These are phyloP conservation scores for Solanum bulbocastanum DNA, from an alignment of 257 asterid genomes.

Conservation along the genomic window DNA sequence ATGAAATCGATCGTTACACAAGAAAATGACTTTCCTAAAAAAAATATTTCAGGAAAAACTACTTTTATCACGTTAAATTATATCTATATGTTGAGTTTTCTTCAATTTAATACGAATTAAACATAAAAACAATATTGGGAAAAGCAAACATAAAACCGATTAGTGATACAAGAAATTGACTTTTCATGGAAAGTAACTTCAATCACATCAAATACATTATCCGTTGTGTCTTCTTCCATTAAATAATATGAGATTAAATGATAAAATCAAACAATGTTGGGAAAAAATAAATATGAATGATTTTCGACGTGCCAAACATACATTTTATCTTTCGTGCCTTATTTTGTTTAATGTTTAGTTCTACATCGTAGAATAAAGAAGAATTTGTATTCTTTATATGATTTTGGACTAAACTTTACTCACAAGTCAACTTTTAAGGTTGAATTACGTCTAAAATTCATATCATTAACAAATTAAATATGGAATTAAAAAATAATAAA, in stretches of 20 bases:
- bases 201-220: not conserved
- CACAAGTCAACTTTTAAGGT: too few species aligned
- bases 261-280: not conserved
- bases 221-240: not conserved
- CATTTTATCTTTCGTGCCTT: not conserved
- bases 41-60: not conserved
- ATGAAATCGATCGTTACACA: not conserved
- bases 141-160: not conserved
- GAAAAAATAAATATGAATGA: not conserved
- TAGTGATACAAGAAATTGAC: not conserved
- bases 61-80: rapidly evolving
- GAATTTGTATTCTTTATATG: not conserved
- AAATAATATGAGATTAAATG: not conserved
- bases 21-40: not conserved
- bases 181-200: not conserved
- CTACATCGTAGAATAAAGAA: not conserved
- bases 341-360: not conserved
- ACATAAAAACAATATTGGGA: not conserved
- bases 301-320: not conserved
- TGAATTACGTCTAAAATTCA: too few species aligned
- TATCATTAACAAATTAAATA: too few species aligned
- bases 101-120: not conserved
- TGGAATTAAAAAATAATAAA: not conserved
- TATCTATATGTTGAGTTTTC: not conserved
- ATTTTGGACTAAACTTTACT: too few species aligned